phyloP scores from a whole-genome alignment of 768 basidiomycete species.

The Boletus rex-veris region DNA sequence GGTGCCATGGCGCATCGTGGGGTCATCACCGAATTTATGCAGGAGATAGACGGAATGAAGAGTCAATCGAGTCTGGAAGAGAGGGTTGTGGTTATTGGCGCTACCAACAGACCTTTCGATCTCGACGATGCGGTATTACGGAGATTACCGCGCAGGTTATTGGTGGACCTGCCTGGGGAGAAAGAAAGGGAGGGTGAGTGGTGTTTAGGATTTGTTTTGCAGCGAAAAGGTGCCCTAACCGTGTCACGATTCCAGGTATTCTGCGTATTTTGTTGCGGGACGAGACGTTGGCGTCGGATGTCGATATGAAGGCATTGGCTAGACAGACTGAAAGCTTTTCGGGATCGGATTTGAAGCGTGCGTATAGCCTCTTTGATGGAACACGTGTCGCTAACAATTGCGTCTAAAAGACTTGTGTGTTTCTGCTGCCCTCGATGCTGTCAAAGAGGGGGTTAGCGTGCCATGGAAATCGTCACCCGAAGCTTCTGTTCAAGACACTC shows the following conservation, averaged over 20 bases:
- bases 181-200: slow-evolving; percentile 77
- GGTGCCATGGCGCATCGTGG: slow-evolving; percentile 82
- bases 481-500: neutral
- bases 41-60: slow-evolving; percentile 93
- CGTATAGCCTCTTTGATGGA: slow-evolving; percentile 26
- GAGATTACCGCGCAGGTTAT: slow-evolving; percentile 77
- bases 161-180: slow-evolving; percentile 87
- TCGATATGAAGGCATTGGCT: slow-evolving; percentile 59
- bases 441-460: slow-evolving; percentile 78
- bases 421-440: slow-evolving; percentile 84
- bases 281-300: slow-evolving; percentile 63
- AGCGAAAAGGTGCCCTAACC: slow-evolving; percentile 2
- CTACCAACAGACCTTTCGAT: slow-evolving; percentile 90
- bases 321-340: slow-evolving; percentile 83
- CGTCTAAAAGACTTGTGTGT: slow-evolving; percentile 76
- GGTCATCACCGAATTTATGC: slow-evolving; percentile 91
- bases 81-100: slow-evolving; percentile 87
- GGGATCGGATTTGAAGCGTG: slow-evolving; percentile 93
- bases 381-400: slow-evolving; percentile 6
- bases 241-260: slow-evolving; percentile 54
- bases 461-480: slow-evolving; percentile 57
- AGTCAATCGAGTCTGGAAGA: slow-evolving; percentile 55
- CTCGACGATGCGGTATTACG: slow-evolving; percentile 90
- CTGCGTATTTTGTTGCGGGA: slow-evolving; percentile 83
- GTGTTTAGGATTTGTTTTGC: neutral